Evolutionary conservation across 139 green algal genomes (phyloP), one percentile per base, ranked within the genome.

Genomic region (Gonium pectorale): DNA sequence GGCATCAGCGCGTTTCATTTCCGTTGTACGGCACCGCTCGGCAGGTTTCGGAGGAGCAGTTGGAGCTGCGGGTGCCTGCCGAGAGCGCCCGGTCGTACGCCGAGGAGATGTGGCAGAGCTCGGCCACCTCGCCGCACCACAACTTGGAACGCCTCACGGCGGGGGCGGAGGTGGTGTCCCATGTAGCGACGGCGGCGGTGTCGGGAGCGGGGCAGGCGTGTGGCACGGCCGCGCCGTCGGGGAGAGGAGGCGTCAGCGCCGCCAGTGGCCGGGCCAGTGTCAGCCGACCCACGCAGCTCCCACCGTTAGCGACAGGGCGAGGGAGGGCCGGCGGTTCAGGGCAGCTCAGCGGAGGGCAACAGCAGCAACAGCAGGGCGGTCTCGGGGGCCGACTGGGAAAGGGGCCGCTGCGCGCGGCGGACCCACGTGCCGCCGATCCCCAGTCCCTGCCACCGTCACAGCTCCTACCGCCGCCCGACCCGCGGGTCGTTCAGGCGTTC

Each of bases 31-130:
- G 24, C 56, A 35, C 49, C 56, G 21, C 56, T 21, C 17, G 3
- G 67, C 33, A 79, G 71, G 71, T 79, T 31, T 37, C 46, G 46
- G 71, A 67, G 71, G 49, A 64, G 71, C 8, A 11, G 2, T 2
- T 66, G 31, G 33, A 49, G 15, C 3, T 33, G 49, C 19, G 22
- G 49, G 49, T 21, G 2, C 49, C 49, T 4, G 71, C 49, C 6
- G 51, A 22, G 9, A 52, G 51, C 51, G 72, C 72, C 11, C 35
- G 51, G 21, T 13, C 3, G 15, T 38, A 80, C 52, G 72, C 72
- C 51, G 51, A 80, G 52, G 72, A 51, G 7, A 54, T 68, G 35
- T 80, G 72, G 72, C 51, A 52, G 29, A 54, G 51, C 51, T 80
- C 72, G 11, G 8, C 26, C 0, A 17, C 35, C 72, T 54, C 35